Base-by-base conservation (phyloP, 1,284 basidiomycete species). In the Cryptococcus wingfieldii region DNA sequence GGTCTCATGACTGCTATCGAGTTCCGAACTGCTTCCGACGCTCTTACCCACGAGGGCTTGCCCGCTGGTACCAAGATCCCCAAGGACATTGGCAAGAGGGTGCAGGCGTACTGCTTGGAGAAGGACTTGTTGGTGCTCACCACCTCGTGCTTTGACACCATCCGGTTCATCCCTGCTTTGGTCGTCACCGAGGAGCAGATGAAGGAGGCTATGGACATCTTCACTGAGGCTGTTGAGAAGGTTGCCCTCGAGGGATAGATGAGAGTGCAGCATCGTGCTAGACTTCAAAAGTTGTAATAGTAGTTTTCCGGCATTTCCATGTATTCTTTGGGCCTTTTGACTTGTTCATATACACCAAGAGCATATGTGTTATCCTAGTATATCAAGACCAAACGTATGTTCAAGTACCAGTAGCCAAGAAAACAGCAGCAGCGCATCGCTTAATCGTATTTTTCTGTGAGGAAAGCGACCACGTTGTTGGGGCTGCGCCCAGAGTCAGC, bases 71-170 rank as follows among this genome's bases (percentile, higher is more conserved):
- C 75, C 42, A 63, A 69, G 27, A 77, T 83, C 9, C 86, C 87
- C 28, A 81, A 82, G 74, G 80, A 82, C 64, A 80, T 94, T 59
- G 86, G 90, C 14, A 80, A 80, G 59, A 81, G 86, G n/a, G 84
- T 96, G 12, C 83, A 88, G 64, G 83, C 84, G 73, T 85, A 84
- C 69, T 92, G 90, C 75, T 79, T 90, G 57, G 88, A 90, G 72
- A 86, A 88, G 74, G 89, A 87, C 42, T 77, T 94, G 80, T 74
- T 93, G 59, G 83, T 92, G 56, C 66, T 78, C 51, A 77, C 76
- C 42, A 78, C 77, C 18, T 74, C 71, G 47, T 73, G 73, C 60
- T 78, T 77, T 53, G 74, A 77, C 65, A 75, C 74, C 8, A 77
- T 76, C 64, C 65, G 70, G 55, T 92, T 93, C 77, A 88, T 88